Evolutionary conservation across 208 protist species (phyloP), one percentile per base, ranked within the genome.

Genomic region (Trypanosoma scelopori): DNA sequence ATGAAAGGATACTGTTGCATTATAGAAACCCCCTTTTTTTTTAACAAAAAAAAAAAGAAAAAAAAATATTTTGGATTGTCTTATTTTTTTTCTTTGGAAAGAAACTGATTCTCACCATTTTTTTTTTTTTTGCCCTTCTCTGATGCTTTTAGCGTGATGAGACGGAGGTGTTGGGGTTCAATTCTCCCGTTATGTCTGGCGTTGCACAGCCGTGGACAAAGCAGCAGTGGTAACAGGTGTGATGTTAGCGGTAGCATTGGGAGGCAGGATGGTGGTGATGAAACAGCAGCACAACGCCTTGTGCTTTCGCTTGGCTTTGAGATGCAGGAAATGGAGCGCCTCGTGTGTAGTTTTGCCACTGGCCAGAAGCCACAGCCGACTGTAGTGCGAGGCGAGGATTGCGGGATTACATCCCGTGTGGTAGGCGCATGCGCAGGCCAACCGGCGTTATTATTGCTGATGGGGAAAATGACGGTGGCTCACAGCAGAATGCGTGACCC

Each of bases 251-350:
- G 22, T 50, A 30, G 43, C 23, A 18, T 11, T 3, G 51, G 16
- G 6, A 42, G 50, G 1, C 25, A 42, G 28, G 15, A 53, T 42
- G 30, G 15, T 27, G 35, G 41, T 32, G 53, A 12, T 11, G 18
- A 48, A 23, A n/a, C 15, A 23, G 20, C 46, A 11, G 0, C 45
- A 27, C 41, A 56, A 18, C 66, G 49, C n/a, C 57, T 71, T 32
- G 49, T 71, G 16, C 55, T 43, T 15, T 65, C 66, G 12, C 42
- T 71, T 42, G 66, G 57, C 11, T 65, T 71, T 46, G 49, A 65
- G 15, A 11, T 35, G 16, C 16, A 41, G 4, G 27, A 56, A 20
- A 59, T 71, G 66, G 66, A 71, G 15, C 3, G 7, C 5, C 49
- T 71, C 23, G 20, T 55, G 35, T 46, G 16, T 12, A 37, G 56